These are phyloP conservation scores for Dioscorea zingiberensis DNA, from an alignment of 106 monocot species.

Conservation along the genomic window DNA sequence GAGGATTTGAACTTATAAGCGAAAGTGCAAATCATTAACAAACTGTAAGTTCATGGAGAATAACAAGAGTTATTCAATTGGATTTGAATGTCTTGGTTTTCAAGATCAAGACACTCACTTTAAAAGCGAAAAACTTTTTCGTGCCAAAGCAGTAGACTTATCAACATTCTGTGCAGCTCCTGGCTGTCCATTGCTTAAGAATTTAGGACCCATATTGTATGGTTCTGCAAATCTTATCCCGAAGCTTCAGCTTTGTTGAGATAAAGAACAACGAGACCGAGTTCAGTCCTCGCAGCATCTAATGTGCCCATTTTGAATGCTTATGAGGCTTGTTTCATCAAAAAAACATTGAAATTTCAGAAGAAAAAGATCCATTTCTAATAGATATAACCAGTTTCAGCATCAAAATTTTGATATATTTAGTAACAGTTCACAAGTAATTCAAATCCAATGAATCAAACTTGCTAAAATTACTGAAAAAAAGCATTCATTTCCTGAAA, in stretches of 20 bases:
- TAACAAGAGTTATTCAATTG: too few relatives aligned
- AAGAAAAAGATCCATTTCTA: too few relatives aligned
- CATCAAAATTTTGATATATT: too few relatives aligned
- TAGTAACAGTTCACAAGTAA: too few relatives aligned
- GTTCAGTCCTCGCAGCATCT: conserved; percentile 70
- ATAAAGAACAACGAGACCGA: conserved; percentile 69
- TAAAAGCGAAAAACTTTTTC: conserved; percentile 85
- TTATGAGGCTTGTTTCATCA: not conserved
- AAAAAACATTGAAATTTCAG: too few relatives aligned
- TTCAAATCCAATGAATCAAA: too few relatives aligned
- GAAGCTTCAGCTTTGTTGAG: conserved; percentile 87
- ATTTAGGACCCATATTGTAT: conserved; percentile 93
- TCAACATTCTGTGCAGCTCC: conserved; percentile 86
- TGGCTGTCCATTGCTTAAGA: conserved; percentile 78
- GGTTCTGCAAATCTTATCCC: conserved; percentile 89
- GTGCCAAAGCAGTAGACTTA: conserved; percentile 75
- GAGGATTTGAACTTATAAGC: conserved; percentile 61
- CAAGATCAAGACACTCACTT: conserved; percentile 30
- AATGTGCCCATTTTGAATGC: conserved; percentile 45
- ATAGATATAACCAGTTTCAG: too few relatives aligned
- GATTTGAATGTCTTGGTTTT: too few relatives aligned
- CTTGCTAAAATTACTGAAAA: too few relatives aligned
- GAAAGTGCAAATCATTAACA: conserved; percentile 86
- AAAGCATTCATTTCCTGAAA: too few relatives aligned
- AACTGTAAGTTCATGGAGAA: conserved; percentile 45